Evolutionary conservation across 129 eudicot genomes (phyloP), one percentile per base, ranked within the genome.

Genomic region (Deinandra increscens): DNA sequence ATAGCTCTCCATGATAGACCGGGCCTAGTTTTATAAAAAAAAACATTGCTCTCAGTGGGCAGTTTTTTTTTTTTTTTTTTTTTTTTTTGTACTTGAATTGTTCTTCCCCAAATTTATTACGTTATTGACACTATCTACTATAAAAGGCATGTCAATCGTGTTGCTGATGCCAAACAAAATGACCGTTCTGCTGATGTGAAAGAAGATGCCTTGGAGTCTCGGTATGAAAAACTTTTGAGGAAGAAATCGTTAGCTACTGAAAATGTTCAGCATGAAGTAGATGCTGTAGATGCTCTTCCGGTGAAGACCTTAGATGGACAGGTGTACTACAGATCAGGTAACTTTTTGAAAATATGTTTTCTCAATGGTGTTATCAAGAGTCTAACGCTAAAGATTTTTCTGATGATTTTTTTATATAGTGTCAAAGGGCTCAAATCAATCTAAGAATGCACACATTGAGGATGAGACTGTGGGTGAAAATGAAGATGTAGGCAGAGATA

Each of bases 241-340:
- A 89, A 76, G 83, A 89, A 80, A 71, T 43, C 74, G n/a, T 72
- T 73, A 67, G 78, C 81, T 39, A 81, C 75, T 18, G 88, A 88
- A 31, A 79, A 80, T 44, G 68, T 51, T 68, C 77, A 72, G 46
- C 49, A 76, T 56, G 91, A 85, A 71, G 91, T 94, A 79, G 94
- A 94, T 79, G 93, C 82, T 15, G 91, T 85, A 55, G 96, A 94
- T 80, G 99, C 89, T n/a, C 96, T 94, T 44, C 99, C 99, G 9
- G 93, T 94, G 46, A 94, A 94, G 75, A 87, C 95, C 3, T 65
- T 82, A 64, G 91, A 85, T 68, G 99, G 99, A 50, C 23, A 84
- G 63, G 82, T 94, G 49, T 71, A 78, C 65, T 94, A 83, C 70
- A 83, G 83, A 75, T 83, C 77, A 69, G 95, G 96, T 89, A 66